phyloP scores from a whole-genome alignment of 768 basidiomycete species.

The Solioccasus polychromus region DNA sequence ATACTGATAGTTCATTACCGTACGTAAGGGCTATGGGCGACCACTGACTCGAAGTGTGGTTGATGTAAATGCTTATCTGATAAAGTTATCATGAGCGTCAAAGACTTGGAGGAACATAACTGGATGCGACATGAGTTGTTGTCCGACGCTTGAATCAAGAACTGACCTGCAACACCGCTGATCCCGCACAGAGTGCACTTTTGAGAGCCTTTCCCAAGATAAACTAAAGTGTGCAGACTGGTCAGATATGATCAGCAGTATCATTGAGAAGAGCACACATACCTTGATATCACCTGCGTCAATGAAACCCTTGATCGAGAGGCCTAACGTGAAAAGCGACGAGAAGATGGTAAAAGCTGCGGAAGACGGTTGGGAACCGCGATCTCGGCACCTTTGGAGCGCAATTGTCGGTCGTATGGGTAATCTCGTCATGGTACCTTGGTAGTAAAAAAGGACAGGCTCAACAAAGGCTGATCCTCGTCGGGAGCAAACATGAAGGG shows the following conservation, averaged over 20 bases:
- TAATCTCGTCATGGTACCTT: conserved; percentile 14
- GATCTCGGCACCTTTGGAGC: conserved; percentile 3
- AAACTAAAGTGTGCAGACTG: conserved; percentile 68
- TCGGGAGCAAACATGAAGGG: too few species aligned
- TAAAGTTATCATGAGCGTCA: conserved; percentile 71
- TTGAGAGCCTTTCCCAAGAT: conserved; percentile 75
- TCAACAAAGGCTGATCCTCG: conserved; percentile 29
- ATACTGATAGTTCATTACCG: conserved; percentile 97
- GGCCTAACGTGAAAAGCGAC: conserved; percentile 38
- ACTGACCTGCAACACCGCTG: conserved; percentile 77
- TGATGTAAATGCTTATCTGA: background rate
- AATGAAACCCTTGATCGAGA: conserved; percentile 70
- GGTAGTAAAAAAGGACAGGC: conserved; percentile 11
- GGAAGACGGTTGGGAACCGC: conserved; percentile 20
- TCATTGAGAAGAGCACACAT: conserved; percentile 19
- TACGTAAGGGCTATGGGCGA: conserved; percentile 70
- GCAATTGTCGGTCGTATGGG: background rate
- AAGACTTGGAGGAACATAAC: conserved; percentile 95
- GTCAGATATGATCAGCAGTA: conserved; percentile 39
- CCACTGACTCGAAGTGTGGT: conserved; percentile 1
- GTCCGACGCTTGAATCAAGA: background rate
- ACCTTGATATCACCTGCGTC: conserved; percentile 68
- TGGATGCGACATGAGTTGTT: conserved; percentile 22
- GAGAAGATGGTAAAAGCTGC: conserved; percentile 35
- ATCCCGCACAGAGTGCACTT: conserved; percentile 83